Base-by-base conservation (phyloP, 1,139 yeast genomes). In the Geotrichum fermentans region DNA sequence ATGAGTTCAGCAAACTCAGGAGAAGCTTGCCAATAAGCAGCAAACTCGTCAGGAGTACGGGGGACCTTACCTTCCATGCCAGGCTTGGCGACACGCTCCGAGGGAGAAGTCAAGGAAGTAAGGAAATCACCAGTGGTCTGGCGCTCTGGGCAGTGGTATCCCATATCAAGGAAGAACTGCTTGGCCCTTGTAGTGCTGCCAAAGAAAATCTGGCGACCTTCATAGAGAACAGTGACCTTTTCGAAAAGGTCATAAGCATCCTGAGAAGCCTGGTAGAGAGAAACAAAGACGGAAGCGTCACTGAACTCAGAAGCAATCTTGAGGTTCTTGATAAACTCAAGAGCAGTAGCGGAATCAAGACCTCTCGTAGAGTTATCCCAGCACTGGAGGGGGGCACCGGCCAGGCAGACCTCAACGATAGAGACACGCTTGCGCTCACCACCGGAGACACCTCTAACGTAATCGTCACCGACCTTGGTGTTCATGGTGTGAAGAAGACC, bases 111-210 rank as follows among this genome's bases (percentile, higher is more conserved):
- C 45, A 86, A 71, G 1, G 94, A 79, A 1, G 95, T 86, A 60
- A 87, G 71, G 65, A 78, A 87, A 64, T 87, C 96, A 14, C 90
- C 87, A 52, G 92, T 82, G 8, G 95, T 83, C 69, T 83, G 89
- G 65, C 95, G 80, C 37, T 75, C 73, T 34, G 87, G 83, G 61
- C 88, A 83, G 13, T 73, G 73, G 64, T 78, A 83, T 34, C 94
- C 94, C 85, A 83, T 80, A 34, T 73, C 73, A 49, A 68, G 61
- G 63, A 83, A 83, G 65, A 72, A 83, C 36, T 70, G 69, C 58
- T 77, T 80, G 4, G 92, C 95, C 28, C 69, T 63, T 14, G 66
- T 64, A 13, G 80, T 73, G 37, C 77, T 75, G 53, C 96, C 96
- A 61, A 73, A 85, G 67, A 65, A 87, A 50, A 87, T 81, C 66